Conservation (phyloP, 2,329 filamentous ascomycete species). For the Atkinsonella texensis region DNA sequence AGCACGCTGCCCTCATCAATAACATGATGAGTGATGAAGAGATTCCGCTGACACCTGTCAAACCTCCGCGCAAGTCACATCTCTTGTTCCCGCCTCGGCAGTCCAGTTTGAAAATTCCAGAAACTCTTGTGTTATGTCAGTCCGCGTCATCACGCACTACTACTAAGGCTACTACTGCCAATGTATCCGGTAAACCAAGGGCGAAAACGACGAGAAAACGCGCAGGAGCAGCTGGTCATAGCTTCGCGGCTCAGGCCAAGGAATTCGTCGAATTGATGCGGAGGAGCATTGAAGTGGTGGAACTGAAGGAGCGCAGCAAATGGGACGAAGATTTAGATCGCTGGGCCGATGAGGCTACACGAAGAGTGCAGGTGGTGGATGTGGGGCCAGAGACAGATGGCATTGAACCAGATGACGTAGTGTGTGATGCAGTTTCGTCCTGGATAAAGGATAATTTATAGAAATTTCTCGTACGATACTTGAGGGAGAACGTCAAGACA, state of each 20-base stretch:
- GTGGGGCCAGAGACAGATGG: constrained; percentile 20
- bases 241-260: constrained; percentile 32
- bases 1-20: constrained; percentile 15
- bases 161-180: background rate
- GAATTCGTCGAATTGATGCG: constrained; percentile 38
- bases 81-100: constrained; percentile 35
- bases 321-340: constrained; percentile 29
- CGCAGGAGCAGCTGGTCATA: constrained; percentile 23
- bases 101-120: constrained; percentile 37
- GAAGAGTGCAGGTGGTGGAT: constrained; percentile 26
- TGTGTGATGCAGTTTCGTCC: constrained; percentile 14
- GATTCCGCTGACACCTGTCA: constrained; percentile 6
- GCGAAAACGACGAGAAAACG: constrained; percentile 10
- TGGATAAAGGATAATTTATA: constrained; percentile 18
- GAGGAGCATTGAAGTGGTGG: constrained; percentile 33
- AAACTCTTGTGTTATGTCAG: constrained; percentile 36
- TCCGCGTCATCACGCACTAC: constrained; percentile 12
- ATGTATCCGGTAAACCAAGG: background rate
- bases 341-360: constrained; percentile 21
- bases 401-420: constrained; percentile 17
- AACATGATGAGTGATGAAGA: constrained; percentile 13
- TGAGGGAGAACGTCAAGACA: too few species aligned
- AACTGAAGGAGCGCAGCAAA: constrained; percentile 28
- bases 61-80: constrained; percentile 27
- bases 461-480: background rate